phyloP scores from a whole-genome alignment of 2,329 filamentous ascomycete genomes.

The Cercospora janseana region DNA sequence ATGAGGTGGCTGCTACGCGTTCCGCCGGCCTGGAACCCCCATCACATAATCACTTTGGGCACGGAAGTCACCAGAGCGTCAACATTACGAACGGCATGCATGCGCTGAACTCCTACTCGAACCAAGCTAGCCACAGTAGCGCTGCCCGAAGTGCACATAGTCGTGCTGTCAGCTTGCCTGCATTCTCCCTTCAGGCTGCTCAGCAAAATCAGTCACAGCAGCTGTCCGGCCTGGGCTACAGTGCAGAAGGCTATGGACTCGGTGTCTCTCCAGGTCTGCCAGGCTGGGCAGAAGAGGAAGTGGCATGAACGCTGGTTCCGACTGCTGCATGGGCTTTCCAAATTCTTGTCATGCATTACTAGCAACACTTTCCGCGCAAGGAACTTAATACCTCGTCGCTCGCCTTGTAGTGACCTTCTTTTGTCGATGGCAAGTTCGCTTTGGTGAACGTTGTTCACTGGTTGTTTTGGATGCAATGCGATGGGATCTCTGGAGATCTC shows the following conservation, averaged over 20 bases:
- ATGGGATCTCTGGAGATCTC: not conserved
- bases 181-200: slow-evolving; percentile 56
- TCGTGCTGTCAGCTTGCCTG: slow-evolving; percentile 84
- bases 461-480: slow-evolving; percentile 1
- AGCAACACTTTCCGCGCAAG: slow-evolving; percentile 2
- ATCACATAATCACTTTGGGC: slow-evolving; percentile 46
- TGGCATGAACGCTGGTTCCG: slow-evolving; percentile 33
- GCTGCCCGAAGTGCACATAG: slow-evolving; percentile 54
- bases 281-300: slow-evolving; percentile 64
- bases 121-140: slow-evolving; percentile 52
- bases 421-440: not conserved
- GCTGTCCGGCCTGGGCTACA: slow-evolving; percentile 58
- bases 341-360: slow-evolving; percentile 24
- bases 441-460: not conserved
- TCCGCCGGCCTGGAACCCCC: slow-evolving; percentile 36
- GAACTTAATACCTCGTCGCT: slow-evolving; percentile 1
- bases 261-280: slow-evolving; percentile 60
- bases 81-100: slow-evolving; percentile 42
- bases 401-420: not conserved
- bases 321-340: not conserved
- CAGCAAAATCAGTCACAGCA: slow-evolving; percentile 39
- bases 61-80: slow-evolving; percentile 53
- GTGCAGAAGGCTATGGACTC: slow-evolving; percentile 55
- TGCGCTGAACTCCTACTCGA: slow-evolving; percentile 22
- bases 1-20: slow-evolving; percentile 53